Conservation (phyloP, 78 protist genomes). For the Tieghemostelium lacteum region DNA sequence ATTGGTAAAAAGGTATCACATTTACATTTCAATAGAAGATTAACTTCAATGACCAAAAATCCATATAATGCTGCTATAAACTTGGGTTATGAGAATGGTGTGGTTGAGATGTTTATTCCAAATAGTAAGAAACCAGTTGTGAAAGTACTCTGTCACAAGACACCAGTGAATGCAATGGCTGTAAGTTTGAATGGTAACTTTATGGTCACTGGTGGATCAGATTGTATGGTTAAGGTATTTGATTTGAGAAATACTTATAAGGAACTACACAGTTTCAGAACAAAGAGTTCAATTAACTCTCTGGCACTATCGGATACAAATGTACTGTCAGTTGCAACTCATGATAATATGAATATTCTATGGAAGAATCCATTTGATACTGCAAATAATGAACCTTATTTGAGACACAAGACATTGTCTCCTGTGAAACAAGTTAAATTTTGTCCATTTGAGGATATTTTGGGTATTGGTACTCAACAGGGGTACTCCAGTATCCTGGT, state of each 20-base stretch:
- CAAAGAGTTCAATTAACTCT: slow-evolving; percentile 67
- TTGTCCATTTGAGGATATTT: slow-evolving; percentile 97
- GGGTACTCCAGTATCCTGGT: slow-evolving; percentile 81
- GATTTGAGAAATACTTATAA: slow-evolving; percentile 93
- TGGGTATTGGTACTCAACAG: slow-evolving; percentile 90
- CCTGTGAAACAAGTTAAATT: slow-evolving; percentile 70
- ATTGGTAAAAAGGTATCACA: slow-evolving; percentile 70
- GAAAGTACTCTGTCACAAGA: slow-evolving; percentile 87
- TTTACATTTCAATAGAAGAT: slow-evolving; percentile 24
- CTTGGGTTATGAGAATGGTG: slow-evolving; percentile 91
- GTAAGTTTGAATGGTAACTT: slow-evolving; percentile 82
- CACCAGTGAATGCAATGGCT: slow-evolving; percentile 73
- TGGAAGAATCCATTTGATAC: slow-evolving; percentile 76
- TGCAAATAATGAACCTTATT: slow-evolving; percentile 80
- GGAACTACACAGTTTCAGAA: slow-evolving; percentile 84
- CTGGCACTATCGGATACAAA: slow-evolving; percentile 89
- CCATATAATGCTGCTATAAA: slow-evolving; percentile 91
- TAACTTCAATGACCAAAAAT: slow-evolving; percentile 86
- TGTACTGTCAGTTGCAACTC: slow-evolving; percentile 89
- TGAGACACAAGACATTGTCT: slow-evolving; percentile 42
- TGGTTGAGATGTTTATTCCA: slow-evolving; percentile 96
- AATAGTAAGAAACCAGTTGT: slow-evolving; percentile 85
- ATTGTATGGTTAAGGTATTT: slow-evolving; percentile 92
- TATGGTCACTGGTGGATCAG: slow-evolving; percentile 44
- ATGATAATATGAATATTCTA: slow-evolving; percentile 49